Conservation (phyloP, 2,329 filamentous ascomycete genomes). For the Ceratocystis harringtonii region DNA sequence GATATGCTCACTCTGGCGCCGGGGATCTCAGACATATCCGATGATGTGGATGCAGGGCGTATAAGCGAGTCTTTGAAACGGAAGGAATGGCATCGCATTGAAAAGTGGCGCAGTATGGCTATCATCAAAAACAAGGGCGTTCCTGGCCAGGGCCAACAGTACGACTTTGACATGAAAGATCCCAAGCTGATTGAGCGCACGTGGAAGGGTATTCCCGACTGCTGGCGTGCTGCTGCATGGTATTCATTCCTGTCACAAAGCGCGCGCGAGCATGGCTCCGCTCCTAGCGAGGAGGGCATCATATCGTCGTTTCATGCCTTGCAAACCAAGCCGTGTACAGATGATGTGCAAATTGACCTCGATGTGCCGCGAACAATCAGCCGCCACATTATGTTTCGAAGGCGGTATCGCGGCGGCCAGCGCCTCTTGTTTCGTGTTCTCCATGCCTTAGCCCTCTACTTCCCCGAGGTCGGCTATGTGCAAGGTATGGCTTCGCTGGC, state of each 20-base stretch:
- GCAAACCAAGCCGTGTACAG: constrained; percentile 59
- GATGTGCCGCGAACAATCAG: constrained; percentile 93
- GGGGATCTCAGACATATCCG: constrained; percentile 39
- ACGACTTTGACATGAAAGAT: constrained; percentile 67
- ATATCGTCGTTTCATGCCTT: constrained; percentile 57
- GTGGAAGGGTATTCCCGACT: constrained; percentile 96
- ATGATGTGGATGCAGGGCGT: constrained; percentile 39
- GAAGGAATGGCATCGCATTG: constrained; percentile 47
- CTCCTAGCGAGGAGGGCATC: constrained; percentile 53
- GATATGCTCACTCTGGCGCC: constrained; percentile 49
- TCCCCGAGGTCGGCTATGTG: constrained; percentile 83
- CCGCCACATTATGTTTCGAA: constrained; percentile 92
- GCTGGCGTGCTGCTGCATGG: constrained; percentile 89
- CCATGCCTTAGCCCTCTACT: constrained; percentile 81
- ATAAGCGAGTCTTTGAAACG: constrained; percentile 41
- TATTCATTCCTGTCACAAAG: constrained; percentile 77
- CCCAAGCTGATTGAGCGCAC: constrained; percentile 80
- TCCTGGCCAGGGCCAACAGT: constrained; percentile 44
- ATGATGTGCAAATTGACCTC: constrained; percentile 93
- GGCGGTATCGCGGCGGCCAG: constrained; percentile 82
- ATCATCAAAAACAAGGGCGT: constrained; percentile 37
- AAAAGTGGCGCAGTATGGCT: constrained; percentile 56
- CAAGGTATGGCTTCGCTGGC: constrained; percentile 94
- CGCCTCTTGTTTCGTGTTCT: constrained; percentile 82
- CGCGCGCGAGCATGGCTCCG: constrained; percentile 47